phyloP scores from a whole-genome alignment of 495 filamentous ascomycete genomes.

The Trichoderma asperelloides region DNA sequence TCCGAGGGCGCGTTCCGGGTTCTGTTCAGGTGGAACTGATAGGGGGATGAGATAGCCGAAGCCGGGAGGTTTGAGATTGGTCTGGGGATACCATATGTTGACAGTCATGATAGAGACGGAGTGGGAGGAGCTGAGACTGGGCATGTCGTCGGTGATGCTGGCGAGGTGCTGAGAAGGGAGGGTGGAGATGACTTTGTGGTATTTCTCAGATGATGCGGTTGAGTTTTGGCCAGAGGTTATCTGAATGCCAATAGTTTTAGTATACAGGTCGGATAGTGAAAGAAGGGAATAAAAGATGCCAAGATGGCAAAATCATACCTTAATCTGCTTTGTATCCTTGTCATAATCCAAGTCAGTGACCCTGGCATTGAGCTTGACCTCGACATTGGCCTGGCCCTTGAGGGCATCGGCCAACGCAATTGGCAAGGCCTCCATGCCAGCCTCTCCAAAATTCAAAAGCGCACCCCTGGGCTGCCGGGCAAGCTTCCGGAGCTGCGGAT shows the following conservation, averaged over 20 bases:
- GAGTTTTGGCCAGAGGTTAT: constrained; percentile 19
- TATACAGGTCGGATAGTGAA: no score
- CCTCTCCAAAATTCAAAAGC: constrained; percentile 46
- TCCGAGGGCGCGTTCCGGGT: constrained; percentile 77
- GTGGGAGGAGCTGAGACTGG: constrained; percentile 44
- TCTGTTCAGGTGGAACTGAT: constrained; percentile 57
- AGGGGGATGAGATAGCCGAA: constrained; percentile 87
- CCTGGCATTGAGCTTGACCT: constrained; percentile 36
- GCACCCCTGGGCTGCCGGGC: neutral
- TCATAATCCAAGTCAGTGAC: constrained; percentile 28
- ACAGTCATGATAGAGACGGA: constrained; percentile 82
- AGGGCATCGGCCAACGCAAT: constrained; percentile 34
- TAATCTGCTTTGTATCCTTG: constrained; percentile 13
- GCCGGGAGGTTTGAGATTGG: constrained; percentile 53
- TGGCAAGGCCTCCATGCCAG: constrained; percentile 44
- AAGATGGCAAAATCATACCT: constrained; percentile 8
- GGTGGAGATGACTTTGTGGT: constrained; percentile 65
- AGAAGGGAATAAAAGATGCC: neutral
- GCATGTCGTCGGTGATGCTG: constrained; percentile 35
- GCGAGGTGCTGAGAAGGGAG: constrained; percentile 45
- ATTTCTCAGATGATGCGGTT: constrained; percentile 18
- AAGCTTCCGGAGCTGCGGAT: constrained; percentile 24
- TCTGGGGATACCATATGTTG: constrained; percentile 72
- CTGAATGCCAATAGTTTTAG: constrained; percentile 14
- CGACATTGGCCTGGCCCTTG: constrained; percentile 38